Evolutionary conservation across 805 yeast species (phyloP), one percentile per base, ranked within the genome.

Genomic region (Brettanomyces nanus): DNA sequence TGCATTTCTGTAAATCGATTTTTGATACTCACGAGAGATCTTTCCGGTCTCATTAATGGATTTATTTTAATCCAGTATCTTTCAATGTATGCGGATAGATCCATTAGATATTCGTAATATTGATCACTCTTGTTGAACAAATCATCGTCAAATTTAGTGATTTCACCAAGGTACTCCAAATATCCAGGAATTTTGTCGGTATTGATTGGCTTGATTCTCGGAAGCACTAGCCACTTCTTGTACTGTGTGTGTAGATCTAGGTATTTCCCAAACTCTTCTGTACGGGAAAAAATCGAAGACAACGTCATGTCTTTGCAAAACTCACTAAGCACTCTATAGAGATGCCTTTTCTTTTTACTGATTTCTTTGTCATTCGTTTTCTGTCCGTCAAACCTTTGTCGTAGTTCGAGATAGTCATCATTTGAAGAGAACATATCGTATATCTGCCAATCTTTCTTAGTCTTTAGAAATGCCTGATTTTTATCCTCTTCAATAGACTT

Each of bases 181-280:
- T 50, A 57, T 4, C 47, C 35, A 3, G 57, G 59, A 4, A 51
- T 28, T 1, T 23, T 17, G 4, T 39, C 39, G 5, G 14, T 11
- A 6, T 28, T 31, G 1, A 45, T 29, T 1, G 45, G 19, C 3
- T 19, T 25, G 2, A 19, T 20, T 32, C 61, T 60, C 28, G 56
- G 61, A 5, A 75, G 59, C 38, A 72, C 68, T 28, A 78, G 53
- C 75, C 80, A 82, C 22, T 48, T 46, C 22, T 70, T 73, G 56
- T 77, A 80, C 34, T 68, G 62, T 4, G 52, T 52, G 3, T 64
- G 52, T 37, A 85, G 60, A 43, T 85, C 90, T 15, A 87, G 45
- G 45, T 56, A 74, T 43, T 69, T 70, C 0, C 95, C 95, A 50
- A 68, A 71, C 25, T 59, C 57, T 53, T 87, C 95, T 22, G 69